Percentiles rank a stretch among this genome's conserved stretches.
Evolutionary conservation across 106 monocot genomes (phyloP).

Genomic region (Phalaenopsis equestris): DNA sequence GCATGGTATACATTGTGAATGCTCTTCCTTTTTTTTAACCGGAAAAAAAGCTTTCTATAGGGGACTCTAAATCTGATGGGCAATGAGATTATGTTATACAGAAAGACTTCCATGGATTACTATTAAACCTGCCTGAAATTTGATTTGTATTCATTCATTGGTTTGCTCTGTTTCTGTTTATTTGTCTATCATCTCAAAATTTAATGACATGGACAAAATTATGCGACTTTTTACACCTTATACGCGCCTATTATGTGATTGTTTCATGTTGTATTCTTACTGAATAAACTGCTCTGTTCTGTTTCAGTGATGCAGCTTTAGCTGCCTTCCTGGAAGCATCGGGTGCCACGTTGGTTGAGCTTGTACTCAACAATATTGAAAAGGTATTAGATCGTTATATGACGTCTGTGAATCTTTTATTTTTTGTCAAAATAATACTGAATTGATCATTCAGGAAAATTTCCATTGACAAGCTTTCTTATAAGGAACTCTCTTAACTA

Average conservation of each 20-base stretch:
- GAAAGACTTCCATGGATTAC: neutral
- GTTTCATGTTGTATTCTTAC: neutral
- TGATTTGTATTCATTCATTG: neutral
- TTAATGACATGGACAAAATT: neutral
- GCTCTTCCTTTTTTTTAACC: neutral
- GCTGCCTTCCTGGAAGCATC: slow-evolving; percentile 63
- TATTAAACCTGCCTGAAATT: neutral
- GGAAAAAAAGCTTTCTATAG: neutral
- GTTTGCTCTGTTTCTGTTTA: neutral
- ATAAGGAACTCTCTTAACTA: neutral
- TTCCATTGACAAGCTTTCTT: neutral
- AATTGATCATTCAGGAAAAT: neutral
- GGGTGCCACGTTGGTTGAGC: slow-evolving; percentile 54
- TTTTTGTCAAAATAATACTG: neutral
- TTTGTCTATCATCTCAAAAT: neutral
- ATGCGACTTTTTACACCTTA: neutral
- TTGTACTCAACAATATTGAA: slow-evolving; percentile 57
- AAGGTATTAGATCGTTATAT: slow-evolving; percentile 29
- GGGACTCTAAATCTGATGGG: neutral
- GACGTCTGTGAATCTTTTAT: neutral
- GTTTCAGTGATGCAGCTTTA: slow-evolving; percentile 71
- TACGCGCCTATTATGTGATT: neutral
- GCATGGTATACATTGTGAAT: too few relatives aligned
- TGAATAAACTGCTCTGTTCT: neutral
- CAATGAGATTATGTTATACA: neutral